Conservation (phyloP, 1,139 yeast species). For the Pichia sp. region DNA sequence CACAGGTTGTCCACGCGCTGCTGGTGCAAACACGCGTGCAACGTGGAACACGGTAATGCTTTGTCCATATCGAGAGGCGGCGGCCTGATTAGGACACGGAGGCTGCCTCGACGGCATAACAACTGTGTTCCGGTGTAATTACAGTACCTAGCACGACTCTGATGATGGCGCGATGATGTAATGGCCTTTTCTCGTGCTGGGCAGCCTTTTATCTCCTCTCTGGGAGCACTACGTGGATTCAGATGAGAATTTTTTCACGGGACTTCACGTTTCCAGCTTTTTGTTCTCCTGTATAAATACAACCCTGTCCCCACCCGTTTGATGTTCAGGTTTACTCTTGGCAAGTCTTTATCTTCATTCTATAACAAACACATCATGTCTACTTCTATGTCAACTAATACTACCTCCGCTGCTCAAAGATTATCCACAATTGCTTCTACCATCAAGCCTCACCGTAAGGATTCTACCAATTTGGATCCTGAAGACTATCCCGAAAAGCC, state of each 20-base stretch:
- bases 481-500: slow-evolving; percentile 25
- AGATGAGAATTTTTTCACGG: background rate
- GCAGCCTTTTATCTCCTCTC: background rate
- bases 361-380: background rate
- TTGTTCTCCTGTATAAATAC: background rate
- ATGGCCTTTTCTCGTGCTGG: background rate
- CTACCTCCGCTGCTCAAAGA: slow-evolving; percentile 24
- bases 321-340: background rate
- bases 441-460: slow-evolving; percentile 11
- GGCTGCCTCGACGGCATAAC: too few relatives aligned
- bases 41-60: too few relatives aligned
- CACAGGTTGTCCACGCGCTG: too few relatives aligned
- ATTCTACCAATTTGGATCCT: slow-evolving; percentile 17
- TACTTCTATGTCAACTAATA: background rate
- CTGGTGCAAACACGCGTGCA: background rate
- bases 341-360: background rate
- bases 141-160: too few relatives aligned
- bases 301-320: background rate
- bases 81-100: too few relatives aligned
- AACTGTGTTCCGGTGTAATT: too few relatives aligned
- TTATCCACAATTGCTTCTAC: slow-evolving; percentile 20
- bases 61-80: too few relatives aligned
- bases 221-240: background rate
- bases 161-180: background rate
- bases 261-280: background rate